Evolutionary conservation across 768 basidiomycete species (phyloP).

Genomic region (Psilocybe cubensis): DNA sequence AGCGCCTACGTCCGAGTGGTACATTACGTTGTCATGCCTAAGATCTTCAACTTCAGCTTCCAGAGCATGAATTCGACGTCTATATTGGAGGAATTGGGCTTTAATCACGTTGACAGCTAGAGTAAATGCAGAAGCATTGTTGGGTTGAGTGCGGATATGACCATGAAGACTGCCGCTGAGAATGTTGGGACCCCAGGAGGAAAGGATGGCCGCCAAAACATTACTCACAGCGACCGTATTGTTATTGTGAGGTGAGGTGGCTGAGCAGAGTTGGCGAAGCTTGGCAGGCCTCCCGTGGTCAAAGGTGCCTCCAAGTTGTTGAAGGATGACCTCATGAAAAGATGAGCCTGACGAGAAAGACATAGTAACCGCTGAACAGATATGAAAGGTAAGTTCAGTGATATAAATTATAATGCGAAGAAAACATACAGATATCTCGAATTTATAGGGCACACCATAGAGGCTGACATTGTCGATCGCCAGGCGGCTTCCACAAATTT

Average conservation of each 20-base stretch:
- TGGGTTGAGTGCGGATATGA: constrained; percentile 6
- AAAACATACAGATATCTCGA: not conserved
- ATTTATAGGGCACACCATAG: constrained; percentile 4
- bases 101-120: constrained; percentile 18
- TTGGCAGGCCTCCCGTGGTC: not conserved
- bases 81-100: constrained; percentile 16
- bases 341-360: not conserved
- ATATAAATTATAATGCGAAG: not conserved
- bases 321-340: not conserved
- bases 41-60: constrained; percentile 31
- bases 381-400: not conserved
- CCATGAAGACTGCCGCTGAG: constrained; percentile 14
- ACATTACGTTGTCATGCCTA: constrained; percentile 24
- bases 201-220: constrained; percentile 13
- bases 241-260: constrained; percentile 18
- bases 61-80: constrained; percentile 22
- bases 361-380: not conserved
- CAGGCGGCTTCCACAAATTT: not conserved
- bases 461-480: constrained; percentile 7
- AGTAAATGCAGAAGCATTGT: constrained; percentile 8
- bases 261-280: not conserved
- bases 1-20: constrained; percentile 16
- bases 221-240: constrained; percentile 8
- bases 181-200: constrained; percentile 18
- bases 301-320: not conserved